phyloP scores from a whole-genome alignment of 2,329 filamentous ascomycete species.

The Epichloe typhina region DNA sequence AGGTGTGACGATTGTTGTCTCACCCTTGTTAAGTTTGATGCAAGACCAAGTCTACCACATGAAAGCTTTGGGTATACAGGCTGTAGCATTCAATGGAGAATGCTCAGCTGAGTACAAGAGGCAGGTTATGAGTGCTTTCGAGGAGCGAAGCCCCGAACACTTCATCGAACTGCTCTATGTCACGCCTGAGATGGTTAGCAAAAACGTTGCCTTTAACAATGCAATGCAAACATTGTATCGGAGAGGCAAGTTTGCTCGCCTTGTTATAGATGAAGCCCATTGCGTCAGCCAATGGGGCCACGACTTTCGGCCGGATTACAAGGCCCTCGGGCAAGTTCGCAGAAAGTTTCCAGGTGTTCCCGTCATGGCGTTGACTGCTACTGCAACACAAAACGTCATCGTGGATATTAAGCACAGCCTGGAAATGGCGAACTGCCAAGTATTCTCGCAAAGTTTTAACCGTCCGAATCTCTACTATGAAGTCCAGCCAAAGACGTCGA shows the following conservation, averaged over 20 bases:
- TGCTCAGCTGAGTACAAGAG: constrained; percentile 48
- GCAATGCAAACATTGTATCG: constrained; percentile 55
- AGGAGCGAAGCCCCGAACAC: constrained; percentile 53
- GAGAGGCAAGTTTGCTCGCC: constrained; percentile 62
- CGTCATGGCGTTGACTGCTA: constrained; percentile 89
- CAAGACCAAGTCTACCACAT: constrained; percentile 89
- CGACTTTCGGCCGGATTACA: constrained; percentile 94
- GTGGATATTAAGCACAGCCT: constrained; percentile 85
- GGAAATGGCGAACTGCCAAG: constrained; percentile 63
- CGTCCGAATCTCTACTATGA: constrained; percentile 89
- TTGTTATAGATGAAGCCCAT: constrained; percentile 98
- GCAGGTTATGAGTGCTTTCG: constrained; percentile 52
- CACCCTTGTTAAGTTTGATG: constrained; percentile 89
- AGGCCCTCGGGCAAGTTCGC: constrained; percentile 64
- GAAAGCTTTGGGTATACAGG: constrained; percentile 59
- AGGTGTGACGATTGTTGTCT: constrained; percentile 90
- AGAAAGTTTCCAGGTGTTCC: constrained; percentile 64
- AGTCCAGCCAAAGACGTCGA: constrained; percentile 58
- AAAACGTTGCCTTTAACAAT: constrained; percentile 56
- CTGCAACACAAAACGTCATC: constrained; percentile 86
- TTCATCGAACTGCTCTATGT: constrained; percentile 83
- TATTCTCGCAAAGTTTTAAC: constrained; percentile 91
- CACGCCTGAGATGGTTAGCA: constrained; percentile 91
- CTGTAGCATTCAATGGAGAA: constrained; percentile 71
- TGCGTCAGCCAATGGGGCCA: constrained; percentile 99